Evolutionary conservation across 169 alveolate species (phyloP).

Genomic region (Cryptosporidium sp.): DNA sequence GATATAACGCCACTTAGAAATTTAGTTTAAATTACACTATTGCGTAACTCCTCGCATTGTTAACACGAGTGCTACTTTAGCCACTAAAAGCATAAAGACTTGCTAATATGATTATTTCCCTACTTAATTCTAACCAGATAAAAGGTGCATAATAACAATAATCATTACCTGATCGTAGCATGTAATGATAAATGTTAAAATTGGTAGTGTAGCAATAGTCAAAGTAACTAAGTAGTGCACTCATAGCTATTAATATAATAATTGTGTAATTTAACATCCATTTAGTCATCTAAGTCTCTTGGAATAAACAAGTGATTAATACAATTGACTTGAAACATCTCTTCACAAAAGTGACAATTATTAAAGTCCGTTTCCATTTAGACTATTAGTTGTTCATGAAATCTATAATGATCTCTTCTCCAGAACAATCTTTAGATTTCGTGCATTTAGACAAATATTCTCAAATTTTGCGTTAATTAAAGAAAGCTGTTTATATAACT

Average conservation of each 20-base stretch:
- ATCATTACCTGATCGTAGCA: background rate
- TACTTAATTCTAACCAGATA: background rate
- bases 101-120: background rate
- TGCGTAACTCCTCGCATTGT: no score
- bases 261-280: no score
- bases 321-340: background rate
- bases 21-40: background rate
- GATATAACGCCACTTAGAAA: no score
- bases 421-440: slow-evolving; percentile 89
- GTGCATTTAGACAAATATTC: slow-evolving; percentile 88
- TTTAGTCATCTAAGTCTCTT: background rate
- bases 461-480: slow-evolving; percentile 90
- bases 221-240: background rate
- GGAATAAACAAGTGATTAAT: background rate
- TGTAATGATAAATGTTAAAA: background rate
- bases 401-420: slow-evolving; percentile 81
- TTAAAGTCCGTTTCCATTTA: background rate
- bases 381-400: background rate
- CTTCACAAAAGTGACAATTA: background rate
- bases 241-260: background rate
- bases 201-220: background rate
- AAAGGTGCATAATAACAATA: no score
- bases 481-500: slow-evolving; percentile 89
- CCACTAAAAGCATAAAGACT: background rate
- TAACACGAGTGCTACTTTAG: background rate